Conservation (phyloP, 1,139 yeast species). For the Suhomyces taliae region DNA sequence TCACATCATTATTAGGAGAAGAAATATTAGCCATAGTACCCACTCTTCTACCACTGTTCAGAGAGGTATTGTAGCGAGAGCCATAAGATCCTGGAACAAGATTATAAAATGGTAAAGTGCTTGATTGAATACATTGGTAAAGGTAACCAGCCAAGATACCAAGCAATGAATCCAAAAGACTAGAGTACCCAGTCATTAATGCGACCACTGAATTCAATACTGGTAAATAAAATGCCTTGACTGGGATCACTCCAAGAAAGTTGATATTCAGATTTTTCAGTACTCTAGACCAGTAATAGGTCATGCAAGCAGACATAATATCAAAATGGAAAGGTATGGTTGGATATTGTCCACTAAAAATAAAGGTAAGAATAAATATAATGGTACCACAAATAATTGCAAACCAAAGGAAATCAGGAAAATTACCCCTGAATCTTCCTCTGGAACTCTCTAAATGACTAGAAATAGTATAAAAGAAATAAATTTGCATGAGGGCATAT, state of each 20-base stretch:
- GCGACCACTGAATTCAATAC: slow-evolving; percentile 52
- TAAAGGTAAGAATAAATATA: slow-evolving; percentile 33
- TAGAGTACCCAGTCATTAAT: slow-evolving; percentile 39
- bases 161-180: slow-evolving; percentile 41
- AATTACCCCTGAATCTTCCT: slow-evolving; percentile 51
- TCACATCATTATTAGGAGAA: slow-evolving; percentile 17
- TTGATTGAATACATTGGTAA: slow-evolving; percentile 60
- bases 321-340: slow-evolving; percentile 28
- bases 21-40: slow-evolving; percentile 22
- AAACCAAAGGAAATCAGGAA: slow-evolving; percentile 60
- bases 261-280: slow-evolving; percentile 51
- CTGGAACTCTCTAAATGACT: slow-evolving; percentile 49
- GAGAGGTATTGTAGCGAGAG: slow-evolving; percentile 12
- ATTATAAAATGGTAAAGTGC: slow-evolving; percentile 48
- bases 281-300: slow-evolving; percentile 60
- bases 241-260: slow-evolving; percentile 53
- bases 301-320: slow-evolving; percentile 52
- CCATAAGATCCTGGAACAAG: slow-evolving; percentile 47
- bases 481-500: slow-evolving; percentile 52
- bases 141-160: slow-evolving; percentile 59
- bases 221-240: slow-evolving; percentile 61
- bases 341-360: slow-evolving; percentile 28
- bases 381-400: slow-evolving; percentile 49
- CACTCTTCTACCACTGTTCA: slow-evolving; percentile 30
- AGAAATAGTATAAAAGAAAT: slow-evolving; percentile 58